A percentile compares a stretch with the other conserved stretches of the same genome.
These are phyloP conservation scores for Aspergillus phoenicis DNA, from an alignment of 2,329 filamentous ascomycete genomes.

Conservation along the genomic window DNA sequence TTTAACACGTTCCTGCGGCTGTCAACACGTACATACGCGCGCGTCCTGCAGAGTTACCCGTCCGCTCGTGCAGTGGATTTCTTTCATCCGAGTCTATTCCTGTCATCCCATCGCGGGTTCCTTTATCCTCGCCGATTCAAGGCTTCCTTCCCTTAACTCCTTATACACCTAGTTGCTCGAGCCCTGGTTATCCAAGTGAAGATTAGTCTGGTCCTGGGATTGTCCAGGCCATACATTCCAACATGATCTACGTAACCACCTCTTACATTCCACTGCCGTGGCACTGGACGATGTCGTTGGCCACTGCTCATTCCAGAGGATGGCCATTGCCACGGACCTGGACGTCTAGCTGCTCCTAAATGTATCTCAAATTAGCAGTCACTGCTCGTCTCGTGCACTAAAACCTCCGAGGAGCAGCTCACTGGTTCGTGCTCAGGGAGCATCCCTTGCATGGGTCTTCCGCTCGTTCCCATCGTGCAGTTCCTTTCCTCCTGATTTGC, in stretches of 20 bases:
- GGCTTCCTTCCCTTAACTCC: conserved; percentile 19
- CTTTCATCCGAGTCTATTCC: conserved; percentile 17
- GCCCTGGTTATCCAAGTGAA: conserved; percentile 24
- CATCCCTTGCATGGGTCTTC: conserved; percentile 40
- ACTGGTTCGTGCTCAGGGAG: conserved; percentile 39
- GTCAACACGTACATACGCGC: conserved; percentile 33
- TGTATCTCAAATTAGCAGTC: conserved; percentile 20
- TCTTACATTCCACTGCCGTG: conserved; percentile 35
- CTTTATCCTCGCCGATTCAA: conserved; percentile 19
- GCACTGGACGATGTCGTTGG: conserved; percentile 28
- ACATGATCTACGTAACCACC: conserved; percentile 28
- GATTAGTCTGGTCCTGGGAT: conserved; percentile 9
- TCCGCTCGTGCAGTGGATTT: conserved; percentile 32
- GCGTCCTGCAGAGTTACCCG: conserved; percentile 29
- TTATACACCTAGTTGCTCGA: conserved; percentile 20
- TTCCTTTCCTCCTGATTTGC: conserved; percentile 43
- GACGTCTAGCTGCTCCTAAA: conserved; percentile 28
- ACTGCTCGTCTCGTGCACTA: conserved; percentile 28
- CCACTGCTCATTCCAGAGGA: conserved; percentile 36
- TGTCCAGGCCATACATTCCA: conserved; percentile 37
- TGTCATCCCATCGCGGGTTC: conserved; percentile 25
- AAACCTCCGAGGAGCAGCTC: conserved; percentile 41
- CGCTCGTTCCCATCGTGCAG: conserved; percentile 35
- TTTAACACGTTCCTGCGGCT: conserved; percentile 41
- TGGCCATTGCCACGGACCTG: conserved; percentile 34